phyloP scores from a whole-genome alignment of 2,329 filamentous ascomycete genomes.

The Paraphaeosphaeria minitans region DNA sequence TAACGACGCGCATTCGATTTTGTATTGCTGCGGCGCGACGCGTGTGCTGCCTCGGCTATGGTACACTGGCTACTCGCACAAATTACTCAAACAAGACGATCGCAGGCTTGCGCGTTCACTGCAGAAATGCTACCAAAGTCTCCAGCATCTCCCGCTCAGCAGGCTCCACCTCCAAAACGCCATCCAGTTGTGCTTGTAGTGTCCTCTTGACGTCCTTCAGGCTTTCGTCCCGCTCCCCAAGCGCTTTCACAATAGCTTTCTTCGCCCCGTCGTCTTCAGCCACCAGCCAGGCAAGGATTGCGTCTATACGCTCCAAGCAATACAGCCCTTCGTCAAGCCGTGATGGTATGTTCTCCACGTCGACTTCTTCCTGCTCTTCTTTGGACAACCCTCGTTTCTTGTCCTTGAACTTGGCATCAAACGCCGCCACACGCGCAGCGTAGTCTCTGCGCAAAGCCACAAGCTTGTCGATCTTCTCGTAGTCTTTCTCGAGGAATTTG shows the following conservation, averaged over 20 bases:
- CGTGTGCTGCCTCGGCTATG: neutral
- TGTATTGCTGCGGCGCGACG: neutral
- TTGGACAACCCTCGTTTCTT: slow-evolving; percentile 61
- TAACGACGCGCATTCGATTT: neutral
- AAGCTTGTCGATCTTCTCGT: slow-evolving; percentile 79
- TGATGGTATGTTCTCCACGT: slow-evolving; percentile 73
- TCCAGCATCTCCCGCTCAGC: slow-evolving; percentile 68
- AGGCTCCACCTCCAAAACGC: slow-evolving; percentile 58
- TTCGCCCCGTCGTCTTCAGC: slow-evolving; percentile 84
- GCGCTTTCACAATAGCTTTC: slow-evolving; percentile 64
- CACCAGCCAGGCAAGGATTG: slow-evolving; percentile 85
- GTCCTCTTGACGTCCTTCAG: slow-evolving; percentile 68
- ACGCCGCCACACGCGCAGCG: slow-evolving; percentile 62
- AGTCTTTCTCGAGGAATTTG: slow-evolving; percentile 95
- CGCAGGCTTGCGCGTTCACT: slow-evolving; percentile 13
- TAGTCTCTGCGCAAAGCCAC: slow-evolving; percentile 75
- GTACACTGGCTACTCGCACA: neutral
- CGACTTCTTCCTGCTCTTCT: slow-evolving; percentile 66
- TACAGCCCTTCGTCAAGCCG: slow-evolving; percentile 85
- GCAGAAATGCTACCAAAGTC: slow-evolving; percentile 54
- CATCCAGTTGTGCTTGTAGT: slow-evolving; percentile 70
- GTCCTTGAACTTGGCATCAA: slow-evolving; percentile 66
- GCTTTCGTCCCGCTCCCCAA: slow-evolving; percentile 71
- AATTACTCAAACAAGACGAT: neutral
- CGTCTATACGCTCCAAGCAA: slow-evolving; percentile 80